Conservation (phyloP, 1,284 basidiomycete genomes). For the Polyporus tsugae region DNA sequence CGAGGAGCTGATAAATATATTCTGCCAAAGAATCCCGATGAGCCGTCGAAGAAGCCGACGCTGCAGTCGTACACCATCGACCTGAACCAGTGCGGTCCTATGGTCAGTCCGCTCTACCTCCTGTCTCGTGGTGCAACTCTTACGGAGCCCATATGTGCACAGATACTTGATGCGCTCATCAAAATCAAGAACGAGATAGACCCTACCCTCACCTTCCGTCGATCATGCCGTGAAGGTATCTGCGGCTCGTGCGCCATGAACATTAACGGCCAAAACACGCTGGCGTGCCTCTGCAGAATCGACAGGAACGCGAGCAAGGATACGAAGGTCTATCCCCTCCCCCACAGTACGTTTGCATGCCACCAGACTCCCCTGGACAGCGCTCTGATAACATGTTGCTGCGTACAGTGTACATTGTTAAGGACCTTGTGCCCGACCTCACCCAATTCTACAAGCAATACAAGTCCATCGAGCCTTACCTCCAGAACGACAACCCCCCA, state of each 20-base stretch:
- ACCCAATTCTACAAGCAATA: constrained; percentile 99
- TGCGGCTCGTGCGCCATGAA: constrained; percentile 99
- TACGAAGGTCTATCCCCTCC: constrained; percentile 96
- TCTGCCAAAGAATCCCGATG: constrained; percentile 85
- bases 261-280: constrained; percentile 97
- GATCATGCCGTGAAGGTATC: constrained; percentile 97
- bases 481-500: constrained; percentile 92
- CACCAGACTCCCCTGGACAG: not conserved
- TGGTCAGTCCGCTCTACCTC: constrained; percentile 64
- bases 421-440: constrained; percentile 94
- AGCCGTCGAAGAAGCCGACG: constrained; percentile 90
- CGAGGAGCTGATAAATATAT: not conserved
- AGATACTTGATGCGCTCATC: constrained; percentile 93
- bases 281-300: constrained; percentile 97
- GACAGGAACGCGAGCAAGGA: constrained; percentile 79
- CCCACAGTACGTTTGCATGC: constrained; percentile 79
- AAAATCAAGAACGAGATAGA: constrained; percentile 99
- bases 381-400: not conserved
- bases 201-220: constrained; percentile 95
- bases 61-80: constrained; percentile 95
- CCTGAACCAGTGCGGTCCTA: constrained; percentile 94
- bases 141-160: constrained; percentile 57
- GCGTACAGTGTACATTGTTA: constrained; percentile 94
- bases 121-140: constrained; percentile 16
- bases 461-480: constrained; percentile 97